Base-by-base conservation (phyloP, 192 early-diverging fungal species). In the Backusella circina region DNA sequence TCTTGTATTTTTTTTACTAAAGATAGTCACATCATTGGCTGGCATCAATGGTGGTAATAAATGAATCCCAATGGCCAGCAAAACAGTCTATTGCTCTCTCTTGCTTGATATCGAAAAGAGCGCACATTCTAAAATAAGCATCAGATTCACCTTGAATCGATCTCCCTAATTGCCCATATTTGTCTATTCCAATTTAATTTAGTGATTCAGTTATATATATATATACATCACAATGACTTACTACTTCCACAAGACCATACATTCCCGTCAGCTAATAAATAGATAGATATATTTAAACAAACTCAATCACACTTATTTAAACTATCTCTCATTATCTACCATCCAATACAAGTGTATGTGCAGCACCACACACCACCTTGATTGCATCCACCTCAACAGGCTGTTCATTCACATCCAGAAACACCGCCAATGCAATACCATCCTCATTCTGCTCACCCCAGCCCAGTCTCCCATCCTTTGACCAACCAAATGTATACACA, bases 401-500 rank as follows among this genome's bases (percentile, higher is more conserved):
- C 8, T 31, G 33, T 9, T 65, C 64, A 41, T 50, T 35, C 2
- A 15, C 26, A 38, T 74, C 61, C 3, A 74, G 21, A 33, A 74
- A 74, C 5, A 33, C 37, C 1, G 61, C 57, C 30, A 74, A 30
- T 3, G 37, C 15, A 13, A 74, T 64, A 16, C 5, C 67, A n/a
- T 74, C 64, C 2, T 74, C 61, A 21, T 21, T 5, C 1, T 31
- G n/a, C 1, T 9, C 12, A 3, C 73, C 73, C 37, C 64, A 66
- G 16, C 73, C 73, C 12, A 74, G 38, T 15, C 64, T 21, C 2
- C 73, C 73, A n/a, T 74, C 37, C 37, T 74, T 74, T n/a, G 26
- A 65, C 61, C 54, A 44, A 3, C 73, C 73, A 74, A 74, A 74
- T 18, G 73, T 74, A 41, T 74, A 74, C 2, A 74, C 73, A 65